phyloP scores from a whole-genome alignment of 2,329 filamentous ascomycete genomes.

The Shiraia sp. region DNA sequence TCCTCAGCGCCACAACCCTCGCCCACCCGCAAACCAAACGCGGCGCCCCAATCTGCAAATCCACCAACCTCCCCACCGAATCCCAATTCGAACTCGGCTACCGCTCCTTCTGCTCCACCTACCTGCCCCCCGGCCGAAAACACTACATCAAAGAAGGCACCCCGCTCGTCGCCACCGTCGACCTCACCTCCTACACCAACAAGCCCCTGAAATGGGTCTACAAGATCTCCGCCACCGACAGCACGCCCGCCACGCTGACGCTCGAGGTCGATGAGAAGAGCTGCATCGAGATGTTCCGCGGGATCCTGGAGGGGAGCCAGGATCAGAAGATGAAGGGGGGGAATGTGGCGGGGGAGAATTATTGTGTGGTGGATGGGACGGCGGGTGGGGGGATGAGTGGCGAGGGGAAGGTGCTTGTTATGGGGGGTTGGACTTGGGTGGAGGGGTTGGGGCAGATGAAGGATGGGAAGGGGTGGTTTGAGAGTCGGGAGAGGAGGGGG shows the following conservation, averaged over 20 bases:
- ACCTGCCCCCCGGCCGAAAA: neutral
- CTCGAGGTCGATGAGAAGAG: too few relatives aligned
- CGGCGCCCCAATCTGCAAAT: neutral
- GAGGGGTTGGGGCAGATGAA: neutral
- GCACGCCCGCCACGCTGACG: neutral
- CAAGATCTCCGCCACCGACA: neutral
- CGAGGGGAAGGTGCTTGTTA: neutral
- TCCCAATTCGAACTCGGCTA: neutral
- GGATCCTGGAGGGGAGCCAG: neutral
- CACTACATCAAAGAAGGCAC: neutral
- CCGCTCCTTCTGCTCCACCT: neutral
- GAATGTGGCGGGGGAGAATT: neutral
- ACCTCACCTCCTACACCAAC: neutral
- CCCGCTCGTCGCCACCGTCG: constrained; percentile 1
- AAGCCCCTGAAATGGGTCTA: constrained; percentile 8
- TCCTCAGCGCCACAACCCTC: neutral
- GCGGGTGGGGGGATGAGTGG: neutral
- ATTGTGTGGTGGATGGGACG: neutral
- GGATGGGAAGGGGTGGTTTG: neutral
- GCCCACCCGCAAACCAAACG: neutral
- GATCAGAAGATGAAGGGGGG: neutral
- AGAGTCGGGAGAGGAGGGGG: constrained; percentile 4
- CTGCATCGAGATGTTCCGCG: too few relatives aligned
- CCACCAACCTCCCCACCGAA: neutral
- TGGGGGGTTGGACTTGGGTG: neutral